A percentile compares a stretch with the other conserved stretches of the same genome.
These are phyloP conservation scores for Hemisphaericaspora xylofermentans DNA, from an alignment of 1,139 yeast species.

Conservation along the genomic window DNA sequence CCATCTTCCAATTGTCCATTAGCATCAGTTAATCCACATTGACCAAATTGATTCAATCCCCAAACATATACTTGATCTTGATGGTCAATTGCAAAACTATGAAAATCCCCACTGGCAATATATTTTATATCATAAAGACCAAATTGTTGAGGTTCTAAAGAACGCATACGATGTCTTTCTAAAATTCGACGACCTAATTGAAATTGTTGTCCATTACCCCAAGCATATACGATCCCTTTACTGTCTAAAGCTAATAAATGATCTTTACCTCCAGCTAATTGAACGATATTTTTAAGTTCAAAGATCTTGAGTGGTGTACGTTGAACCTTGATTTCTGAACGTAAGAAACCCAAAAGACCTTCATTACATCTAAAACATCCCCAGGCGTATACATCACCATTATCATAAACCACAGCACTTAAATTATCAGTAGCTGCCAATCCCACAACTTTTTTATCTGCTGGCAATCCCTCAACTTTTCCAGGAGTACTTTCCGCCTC, in stretches of 20 bases:
- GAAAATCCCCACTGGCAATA: slow-evolving; percentile 93
- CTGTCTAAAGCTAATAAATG: slow-evolving; percentile 82
- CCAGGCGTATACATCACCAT: slow-evolving; percentile 95
- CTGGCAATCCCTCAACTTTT: slow-evolving; percentile 67
- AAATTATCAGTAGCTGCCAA: slow-evolving; percentile 92
- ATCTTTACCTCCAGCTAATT: slow-evolving; percentile 89
- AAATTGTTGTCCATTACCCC: slow-evolving; percentile 96
- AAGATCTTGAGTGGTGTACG: slow-evolving; percentile 62
- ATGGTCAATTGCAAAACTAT: slow-evolving; percentile 85
- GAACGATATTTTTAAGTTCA: slow-evolving; percentile 70
- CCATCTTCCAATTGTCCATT: slow-evolving; percentile 72
- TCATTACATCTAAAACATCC: slow-evolving; percentile 94
- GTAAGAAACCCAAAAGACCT: slow-evolving; percentile 82
- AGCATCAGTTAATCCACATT: slow-evolving; percentile 73
- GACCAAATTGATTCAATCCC: slow-evolving; percentile 97
- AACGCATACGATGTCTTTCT: slow-evolving; percentile 70
- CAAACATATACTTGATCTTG: slow-evolving; percentile 75
- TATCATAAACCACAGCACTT: slow-evolving; percentile 74
- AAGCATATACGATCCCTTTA: slow-evolving; percentile 85
- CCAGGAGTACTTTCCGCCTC: slow-evolving; percentile 88
- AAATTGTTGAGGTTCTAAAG: slow-evolving; percentile 75
- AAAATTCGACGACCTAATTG: slow-evolving; percentile 84
- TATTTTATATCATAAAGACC: slow-evolving; percentile 74
- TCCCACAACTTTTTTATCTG: slow-evolving; percentile 58
- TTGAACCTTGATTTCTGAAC: slow-evolving; percentile 60